Conservation (phyloP, 805 yeast genomes). For the Sugiyamaella floridensis region DNA sequence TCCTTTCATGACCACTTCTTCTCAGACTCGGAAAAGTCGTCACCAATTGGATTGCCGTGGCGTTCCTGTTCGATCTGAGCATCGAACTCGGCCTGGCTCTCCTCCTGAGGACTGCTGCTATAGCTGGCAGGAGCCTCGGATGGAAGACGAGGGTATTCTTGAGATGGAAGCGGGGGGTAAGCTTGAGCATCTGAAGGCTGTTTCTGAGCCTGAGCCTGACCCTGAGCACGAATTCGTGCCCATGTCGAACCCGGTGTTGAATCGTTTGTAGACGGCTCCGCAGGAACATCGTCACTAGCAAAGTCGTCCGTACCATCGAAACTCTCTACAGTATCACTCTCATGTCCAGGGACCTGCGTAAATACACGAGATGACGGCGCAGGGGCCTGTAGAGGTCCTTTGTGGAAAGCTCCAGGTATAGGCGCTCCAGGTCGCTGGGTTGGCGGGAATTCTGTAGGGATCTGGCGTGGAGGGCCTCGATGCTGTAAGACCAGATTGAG, state of each 20-base stretch:
- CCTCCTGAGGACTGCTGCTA: background rate
- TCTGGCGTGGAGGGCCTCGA: background rate
- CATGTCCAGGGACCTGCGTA: background rate
- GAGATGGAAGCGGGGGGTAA: background rate
- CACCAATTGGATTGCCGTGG: slow-evolving; percentile 16
- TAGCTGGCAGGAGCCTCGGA: background rate
- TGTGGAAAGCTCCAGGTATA: background rate
- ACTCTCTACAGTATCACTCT: background rate
- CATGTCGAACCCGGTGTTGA: background rate
- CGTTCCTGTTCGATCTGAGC: slow-evolving; percentile 20
- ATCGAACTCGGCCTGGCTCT: slow-evolving; percentile 16
- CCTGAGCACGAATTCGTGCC: background rate
- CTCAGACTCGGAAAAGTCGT: slow-evolving; percentile 23
- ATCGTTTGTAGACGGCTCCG: background rate
- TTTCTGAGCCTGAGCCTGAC: background rate
- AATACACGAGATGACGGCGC: background rate
- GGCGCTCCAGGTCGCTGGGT: background rate
- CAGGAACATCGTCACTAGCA: background rate
- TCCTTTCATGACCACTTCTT: slow-evolving; percentile 18
- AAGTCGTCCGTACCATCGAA: background rate
- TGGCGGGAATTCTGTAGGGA: background rate
- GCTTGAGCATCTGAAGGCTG: too few relatives aligned
- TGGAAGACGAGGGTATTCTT: background rate
- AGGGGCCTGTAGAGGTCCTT: background rate
- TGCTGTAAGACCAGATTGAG: slow-evolving; percentile 11